Base-by-base conservation (phyloP, 2,329 filamentous ascomycete genomes). In the Trichoderma citrinoviride region DNA sequence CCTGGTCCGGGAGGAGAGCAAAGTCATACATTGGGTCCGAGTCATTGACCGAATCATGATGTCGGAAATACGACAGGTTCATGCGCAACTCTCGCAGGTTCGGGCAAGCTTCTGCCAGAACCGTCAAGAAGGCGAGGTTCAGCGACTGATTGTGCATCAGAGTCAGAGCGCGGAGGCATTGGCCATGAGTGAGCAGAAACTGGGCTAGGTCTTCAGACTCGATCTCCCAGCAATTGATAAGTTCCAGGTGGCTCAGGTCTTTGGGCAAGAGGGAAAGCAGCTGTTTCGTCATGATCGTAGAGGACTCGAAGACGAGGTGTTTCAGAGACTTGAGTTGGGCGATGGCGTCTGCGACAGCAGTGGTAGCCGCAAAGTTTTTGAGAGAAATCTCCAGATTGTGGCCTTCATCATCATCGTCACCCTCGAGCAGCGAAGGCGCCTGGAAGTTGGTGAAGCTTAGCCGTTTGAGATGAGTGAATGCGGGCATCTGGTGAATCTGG, bases 141-240 rank as follows among this genome's bases (percentile, higher is more conserved):
- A 97, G 80, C 2, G 89, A 87, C 67, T 91, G 88, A 71, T 96
- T 96, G 76, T 96, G 90, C 61, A 89, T 85, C 5, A 97, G 79
- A 1, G 82, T 84, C 7, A 98, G 81, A 43, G 85, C 84, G 60
- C 84, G 83, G 23, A 98, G 79, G n/a, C 85, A 78, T 23, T 79
- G 76, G 0, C 93, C 93, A 70, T 91, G 87, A 0, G 84, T 84
- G 6, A 80, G 73, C 46, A 97, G 81, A 71, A 90, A 97, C 0
- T 76, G 73, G 27, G 81, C 78, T 23, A 97, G 77, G 65, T 87
- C 83, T 4, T 87, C 82, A 0, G 91, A 89, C 5, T 82, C 87
- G 10, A 97, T 77, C 67, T 90, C 86, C 77, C 89, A 88, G 72
- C 93, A 97, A 70, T 95, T 94, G 68, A 88, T 86, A 17, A 97